These are phyloP conservation scores for Stevia rebaudiana DNA, from an alignment of 140 eudicot species.

Conservation along the genomic window DNA sequence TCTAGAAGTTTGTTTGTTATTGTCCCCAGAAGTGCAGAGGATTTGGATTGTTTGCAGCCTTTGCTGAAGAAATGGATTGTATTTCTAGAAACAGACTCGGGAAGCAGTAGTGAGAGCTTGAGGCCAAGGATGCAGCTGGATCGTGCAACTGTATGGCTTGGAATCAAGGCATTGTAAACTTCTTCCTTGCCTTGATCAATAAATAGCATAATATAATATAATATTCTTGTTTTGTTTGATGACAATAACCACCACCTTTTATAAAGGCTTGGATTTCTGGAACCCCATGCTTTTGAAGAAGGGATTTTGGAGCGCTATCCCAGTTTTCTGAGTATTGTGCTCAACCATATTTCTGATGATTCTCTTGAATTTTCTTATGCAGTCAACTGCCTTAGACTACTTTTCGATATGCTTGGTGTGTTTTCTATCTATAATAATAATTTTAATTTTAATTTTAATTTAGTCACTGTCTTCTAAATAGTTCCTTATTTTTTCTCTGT, in stretches of 20 bases:
- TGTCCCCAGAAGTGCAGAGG: constrained; percentile 54
- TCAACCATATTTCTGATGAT: constrained; percentile 86
- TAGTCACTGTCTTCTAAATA: constrained; percentile 8
- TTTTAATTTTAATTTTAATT: constrained; percentile 2
- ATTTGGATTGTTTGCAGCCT: constrained; percentile 81
- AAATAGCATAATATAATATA: no score
- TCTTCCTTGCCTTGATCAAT: no score
- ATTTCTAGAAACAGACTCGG: constrained; percentile 63
- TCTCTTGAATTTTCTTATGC: constrained; percentile 87
- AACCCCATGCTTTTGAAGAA: constrained; percentile 95
- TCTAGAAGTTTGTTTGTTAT: constrained; percentile 10
- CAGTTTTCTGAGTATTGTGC: constrained; percentile 77
- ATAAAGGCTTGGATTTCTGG: constrained; percentile 88
- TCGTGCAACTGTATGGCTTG: constrained; percentile 84
- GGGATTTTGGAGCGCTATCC: constrained; percentile 92
- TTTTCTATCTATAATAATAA: constrained; percentile 1
- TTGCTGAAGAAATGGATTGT: constrained; percentile 71
- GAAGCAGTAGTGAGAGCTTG: no score
- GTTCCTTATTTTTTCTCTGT: not conserved
- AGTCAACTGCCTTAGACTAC: constrained; percentile 79
- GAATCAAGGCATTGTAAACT: constrained; percentile 97
- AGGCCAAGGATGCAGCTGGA: constrained; percentile 93
- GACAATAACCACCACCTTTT: no score
- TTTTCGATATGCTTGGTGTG: constrained; percentile 90
- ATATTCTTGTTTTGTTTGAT: constrained; percentile 18